These are phyloP conservation scores for Ophiostoma quercus DNA, from an alignment of 2,329 filamentous ascomycete genomes.

Conservation along the genomic window DNA sequence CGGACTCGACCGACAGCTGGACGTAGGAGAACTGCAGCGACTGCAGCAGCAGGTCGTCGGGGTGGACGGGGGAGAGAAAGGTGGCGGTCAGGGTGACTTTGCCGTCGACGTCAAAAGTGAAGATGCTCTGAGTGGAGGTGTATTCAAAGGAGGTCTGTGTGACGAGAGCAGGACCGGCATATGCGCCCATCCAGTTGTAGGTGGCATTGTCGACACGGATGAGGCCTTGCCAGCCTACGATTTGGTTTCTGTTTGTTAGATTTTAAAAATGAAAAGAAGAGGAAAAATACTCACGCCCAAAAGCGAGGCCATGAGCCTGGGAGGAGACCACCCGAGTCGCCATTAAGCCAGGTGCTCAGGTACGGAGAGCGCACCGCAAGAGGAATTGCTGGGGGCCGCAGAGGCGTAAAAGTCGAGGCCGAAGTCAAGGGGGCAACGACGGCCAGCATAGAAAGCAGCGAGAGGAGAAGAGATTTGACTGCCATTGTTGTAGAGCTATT, in stretches of 20 bases:
- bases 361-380: slow-evolving; percentile 72
- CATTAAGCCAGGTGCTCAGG: slow-evolving; percentile 63
- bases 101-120: slow-evolving; percentile 59
- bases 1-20: slow-evolving; percentile 55
- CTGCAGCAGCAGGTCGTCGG: slow-evolving; percentile 60
- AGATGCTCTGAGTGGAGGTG: slow-evolving; percentile 66
- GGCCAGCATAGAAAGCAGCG: slow-evolving; percentile 13
- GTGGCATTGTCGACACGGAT: slow-evolving; percentile 60
- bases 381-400: slow-evolving; percentile 43
- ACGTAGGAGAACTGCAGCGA: slow-evolving; percentile 68
- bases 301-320: slow-evolving; percentile 65
- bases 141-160: slow-evolving; percentile 62
- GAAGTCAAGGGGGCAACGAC: slow-evolving; percentile 3
- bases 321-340: slow-evolving; percentile 59
- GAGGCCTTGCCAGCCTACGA: slow-evolving; percentile 62
- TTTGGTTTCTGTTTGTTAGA: slow-evolving; percentile 41
- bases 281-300: slow-evolving; percentile 54
- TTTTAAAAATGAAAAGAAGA: background rate
- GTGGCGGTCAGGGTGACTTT: slow-evolving; percentile 61
- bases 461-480: slow-evolving; percentile 4
- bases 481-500: slow-evolving; percentile 18
- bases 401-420: slow-evolving; percentile 31
- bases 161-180: slow-evolving; percentile 44
- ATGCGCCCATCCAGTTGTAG: slow-evolving; percentile 64
- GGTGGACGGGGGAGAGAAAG: slow-evolving; percentile 66